Evolutionary conservation across 108 stramenopile species (phyloP), one percentile per base, ranked within the genome.

Genomic region (Epipyxis sp.): DNA sequence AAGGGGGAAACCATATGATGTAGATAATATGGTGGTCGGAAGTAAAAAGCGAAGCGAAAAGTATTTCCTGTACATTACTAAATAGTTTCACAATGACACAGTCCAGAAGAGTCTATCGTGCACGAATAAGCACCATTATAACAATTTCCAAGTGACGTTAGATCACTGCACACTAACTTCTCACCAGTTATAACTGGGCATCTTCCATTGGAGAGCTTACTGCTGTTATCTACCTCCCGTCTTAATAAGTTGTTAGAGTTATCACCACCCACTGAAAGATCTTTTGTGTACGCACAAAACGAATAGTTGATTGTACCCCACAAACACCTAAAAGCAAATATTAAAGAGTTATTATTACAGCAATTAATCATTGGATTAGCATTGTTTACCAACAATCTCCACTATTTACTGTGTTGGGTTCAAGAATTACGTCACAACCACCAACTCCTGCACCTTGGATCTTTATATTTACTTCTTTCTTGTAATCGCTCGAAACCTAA

Each of bases 251-350:
- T 16, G 20, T 16, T 25, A 25, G 16, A 57, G 20, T 57, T 57
- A 20, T 57, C 54, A 25, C 54, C 20, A 57, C 20, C 54, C 54
- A 57, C 40, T 16, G 41, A 16, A 25, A 20, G 13, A 16, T 16
- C 20, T 68, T 68, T 37, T 20, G 65, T 40, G 41, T 68, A 68
- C 16, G 65, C 65, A 68, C 65, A 68, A 37, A 68, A 68, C 20
- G 65, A 37, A 68, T 68, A 68, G 40, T 68, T 68, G 29, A 68
- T 25, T 37, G 65, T 68, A 16, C 65, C 65, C 65, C 65, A 68
- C 13, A 68, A 25, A 68, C 65, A 68, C 65, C 65, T 37, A 68
- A 20, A 68, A 41, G 20, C 65, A 68, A 37, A 16, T 57, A 25
- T 16, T 20, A 16, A 57, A n/a, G n/a, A n/a, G n/a, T n/a, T n/a